These are phyloP conservation scores for Xylogone sp. DNA, from an alignment of 2,329 filamentous ascomycete species.

Conservation along the genomic window DNA sequence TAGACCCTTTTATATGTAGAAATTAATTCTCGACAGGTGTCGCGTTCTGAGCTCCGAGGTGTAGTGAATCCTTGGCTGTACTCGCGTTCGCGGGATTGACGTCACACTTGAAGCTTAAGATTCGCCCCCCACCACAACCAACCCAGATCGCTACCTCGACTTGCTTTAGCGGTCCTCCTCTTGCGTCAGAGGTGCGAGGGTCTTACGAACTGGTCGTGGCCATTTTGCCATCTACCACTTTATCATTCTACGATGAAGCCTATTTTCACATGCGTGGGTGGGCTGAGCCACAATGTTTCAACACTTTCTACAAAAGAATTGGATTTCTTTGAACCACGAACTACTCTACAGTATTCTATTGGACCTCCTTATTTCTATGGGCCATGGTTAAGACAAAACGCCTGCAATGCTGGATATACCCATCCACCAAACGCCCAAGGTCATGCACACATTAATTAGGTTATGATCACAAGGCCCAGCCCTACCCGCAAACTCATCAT, in stretches of 20 bases:
- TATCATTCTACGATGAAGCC: too few relatives aligned
- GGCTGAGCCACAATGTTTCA: too few relatives aligned
- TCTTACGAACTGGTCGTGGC: neutral
- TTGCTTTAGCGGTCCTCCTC: neutral
- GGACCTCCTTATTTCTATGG: neutral
- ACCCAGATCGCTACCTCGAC: neutral
- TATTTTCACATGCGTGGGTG: too few relatives aligned
- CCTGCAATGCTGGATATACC: neutral
- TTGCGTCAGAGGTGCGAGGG: neutral
- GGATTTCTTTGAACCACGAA: too few relatives aligned
- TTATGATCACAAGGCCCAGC: neutral
- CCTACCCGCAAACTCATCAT: neutral
- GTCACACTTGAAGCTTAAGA: neutral
- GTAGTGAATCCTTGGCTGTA: neutral
- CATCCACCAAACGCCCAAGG: neutral
- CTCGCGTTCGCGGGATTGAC: neutral
- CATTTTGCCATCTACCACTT: neutral
- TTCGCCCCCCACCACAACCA: neutral
- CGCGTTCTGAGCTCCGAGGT: neutral
- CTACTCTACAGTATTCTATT: too few relatives aligned
- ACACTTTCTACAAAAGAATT: neutral
- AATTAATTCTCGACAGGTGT: neutral
- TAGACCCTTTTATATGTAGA: neutral
- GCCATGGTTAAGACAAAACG: neutral
- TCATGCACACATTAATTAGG: neutral